Conservation (phyloP, 2,329 filamentous ascomycete species). For the Alternaria atra region DNA sequence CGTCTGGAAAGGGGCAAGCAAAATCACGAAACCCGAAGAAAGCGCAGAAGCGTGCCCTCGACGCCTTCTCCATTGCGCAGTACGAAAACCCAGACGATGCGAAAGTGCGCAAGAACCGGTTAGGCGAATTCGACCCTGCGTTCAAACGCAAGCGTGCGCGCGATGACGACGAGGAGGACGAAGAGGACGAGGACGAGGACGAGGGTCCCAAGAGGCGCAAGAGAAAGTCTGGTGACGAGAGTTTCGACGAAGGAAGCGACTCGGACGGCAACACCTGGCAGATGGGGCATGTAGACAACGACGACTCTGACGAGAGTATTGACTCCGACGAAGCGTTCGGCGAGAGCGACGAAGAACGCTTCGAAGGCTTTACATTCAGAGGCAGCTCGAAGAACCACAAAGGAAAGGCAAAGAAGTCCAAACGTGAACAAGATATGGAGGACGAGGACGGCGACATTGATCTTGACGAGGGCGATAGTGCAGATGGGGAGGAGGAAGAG, state of each 20-base stretch:
- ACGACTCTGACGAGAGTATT: constrained; percentile 73
- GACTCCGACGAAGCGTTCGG: constrained; percentile 86
- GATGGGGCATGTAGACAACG: constrained; percentile 72
- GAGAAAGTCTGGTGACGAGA: constrained; percentile 55
- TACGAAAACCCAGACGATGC: constrained; percentile 62
- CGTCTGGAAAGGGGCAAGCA: constrained; percentile 39
- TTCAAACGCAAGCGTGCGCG: constrained; percentile 54
- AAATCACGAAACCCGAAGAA: constrained; percentile 54
- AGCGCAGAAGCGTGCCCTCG: constrained; percentile 63
- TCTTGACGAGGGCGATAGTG: constrained; percentile 55
- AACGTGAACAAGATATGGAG: constrained; percentile 34
- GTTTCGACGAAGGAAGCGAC: constrained; percentile 78
- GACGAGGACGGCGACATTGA: constrained; percentile 54
- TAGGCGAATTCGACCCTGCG: constrained; percentile 63
- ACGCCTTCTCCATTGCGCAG: constrained; percentile 73
- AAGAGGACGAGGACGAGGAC: constrained; percentile 39
- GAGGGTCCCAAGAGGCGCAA: constrained; percentile 44
- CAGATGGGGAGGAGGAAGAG: constrained; percentile 61
- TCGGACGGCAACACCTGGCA: constrained; percentile 88
- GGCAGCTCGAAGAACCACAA: constrained; percentile 64
- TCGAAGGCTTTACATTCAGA: constrained; percentile 77
- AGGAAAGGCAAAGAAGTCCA: constrained; percentile 55
- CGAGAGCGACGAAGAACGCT: constrained; percentile 85
- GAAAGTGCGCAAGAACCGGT: constrained; percentile 65
- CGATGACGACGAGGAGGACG: constrained; percentile 60